A percentile compares a stretch with the other conserved stretches of the same genome.
These are phyloP conservation scores for Morella rubra DNA, from an alignment of 306 rosid species.

Conservation along the genomic window DNA sequence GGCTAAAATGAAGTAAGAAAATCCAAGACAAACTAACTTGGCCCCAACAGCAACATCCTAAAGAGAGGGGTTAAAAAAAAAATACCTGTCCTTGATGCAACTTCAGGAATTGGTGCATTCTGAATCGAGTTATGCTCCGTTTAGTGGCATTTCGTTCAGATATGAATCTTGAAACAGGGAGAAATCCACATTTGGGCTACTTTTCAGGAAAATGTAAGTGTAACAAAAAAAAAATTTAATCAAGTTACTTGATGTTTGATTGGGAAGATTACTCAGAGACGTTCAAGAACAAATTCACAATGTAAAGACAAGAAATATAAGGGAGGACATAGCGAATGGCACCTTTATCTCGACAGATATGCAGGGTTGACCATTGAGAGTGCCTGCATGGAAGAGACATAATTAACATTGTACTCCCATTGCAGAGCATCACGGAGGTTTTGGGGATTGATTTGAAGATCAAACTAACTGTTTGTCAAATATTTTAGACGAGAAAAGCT, in stretches of 20 bases:
- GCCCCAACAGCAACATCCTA: neutral
- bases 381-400: slow-evolving; percentile 46
- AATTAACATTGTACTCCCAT: neutral
- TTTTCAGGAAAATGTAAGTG: slow-evolving; percentile 29
- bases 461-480: neutral
- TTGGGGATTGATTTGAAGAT: neutral
- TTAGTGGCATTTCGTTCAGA: slow-evolving; percentile 66
- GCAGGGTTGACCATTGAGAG: slow-evolving; percentile 49
- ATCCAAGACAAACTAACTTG: slow-evolving; percentile 8
- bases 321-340: slow-evolving; percentile 3
- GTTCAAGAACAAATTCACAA: slow-evolving; percentile 8
- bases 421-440: neutral
- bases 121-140: slow-evolving; percentile 65
- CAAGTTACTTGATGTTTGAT: neutral
- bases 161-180: slow-evolving; percentile 78
- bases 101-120: slow-evolving; percentile 96
- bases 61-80: neutral
- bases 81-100: slow-evolving; percentile 76
- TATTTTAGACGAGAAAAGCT: neutral
- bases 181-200: slow-evolving; percentile 94
- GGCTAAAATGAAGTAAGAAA: neutral
- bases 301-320: slow-evolving; percentile 2
- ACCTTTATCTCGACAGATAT: slow-evolving; percentile 96
- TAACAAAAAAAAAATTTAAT: neutral
- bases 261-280: slow-evolving; percentile 8